phyloP scores from a whole-genome alignment of 148 eudicot genomes.

The Chenopodium berlandieri region DNA sequence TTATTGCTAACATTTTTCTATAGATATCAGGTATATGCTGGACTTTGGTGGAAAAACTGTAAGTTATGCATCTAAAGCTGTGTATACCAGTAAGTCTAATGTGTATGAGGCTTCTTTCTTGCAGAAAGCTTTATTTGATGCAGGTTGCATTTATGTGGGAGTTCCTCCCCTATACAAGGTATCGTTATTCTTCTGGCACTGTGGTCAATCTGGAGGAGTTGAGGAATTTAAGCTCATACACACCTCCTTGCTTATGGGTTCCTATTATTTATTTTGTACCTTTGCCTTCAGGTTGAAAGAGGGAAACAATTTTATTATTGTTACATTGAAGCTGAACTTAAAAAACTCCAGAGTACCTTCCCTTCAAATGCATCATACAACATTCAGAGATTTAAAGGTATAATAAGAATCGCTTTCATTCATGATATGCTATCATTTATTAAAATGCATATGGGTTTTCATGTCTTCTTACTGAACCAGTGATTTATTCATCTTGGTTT shows the following conservation, averaged over 20 bases:
- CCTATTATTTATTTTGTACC: not conserved
- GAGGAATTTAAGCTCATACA: not conserved
- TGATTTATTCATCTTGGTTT: not conserved
- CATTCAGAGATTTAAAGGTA: constrained; percentile 98
- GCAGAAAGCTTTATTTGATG: constrained; percentile 95
- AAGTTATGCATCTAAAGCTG: not conserved
- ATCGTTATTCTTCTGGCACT: constrained; percentile 15
- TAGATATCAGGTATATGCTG: constrained; percentile 78
- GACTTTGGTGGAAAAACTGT: not conserved
- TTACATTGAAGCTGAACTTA: constrained; percentile 76
- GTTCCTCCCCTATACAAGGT: constrained; percentile 99
- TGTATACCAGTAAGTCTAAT: not conserved
- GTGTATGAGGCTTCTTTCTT: constrained; percentile 19
- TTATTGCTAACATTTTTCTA: constrained; percentile 83
- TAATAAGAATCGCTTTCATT: not conserved
- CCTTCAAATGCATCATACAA: constrained; percentile 88
- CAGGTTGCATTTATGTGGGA: constrained; percentile 93
- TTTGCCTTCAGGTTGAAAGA: constrained; percentile 67
- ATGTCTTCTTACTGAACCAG: not conserved
- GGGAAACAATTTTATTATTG: constrained; percentile 84
- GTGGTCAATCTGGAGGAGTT: not conserved
- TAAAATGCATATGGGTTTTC: not conserved
- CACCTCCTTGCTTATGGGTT: not conserved
- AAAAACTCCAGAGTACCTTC: constrained; percentile 51
- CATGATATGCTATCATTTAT: not conserved